Base-by-base conservation (phyloP, 495 filamentous ascomycete species). In the Tuber aestivum region DNA sequence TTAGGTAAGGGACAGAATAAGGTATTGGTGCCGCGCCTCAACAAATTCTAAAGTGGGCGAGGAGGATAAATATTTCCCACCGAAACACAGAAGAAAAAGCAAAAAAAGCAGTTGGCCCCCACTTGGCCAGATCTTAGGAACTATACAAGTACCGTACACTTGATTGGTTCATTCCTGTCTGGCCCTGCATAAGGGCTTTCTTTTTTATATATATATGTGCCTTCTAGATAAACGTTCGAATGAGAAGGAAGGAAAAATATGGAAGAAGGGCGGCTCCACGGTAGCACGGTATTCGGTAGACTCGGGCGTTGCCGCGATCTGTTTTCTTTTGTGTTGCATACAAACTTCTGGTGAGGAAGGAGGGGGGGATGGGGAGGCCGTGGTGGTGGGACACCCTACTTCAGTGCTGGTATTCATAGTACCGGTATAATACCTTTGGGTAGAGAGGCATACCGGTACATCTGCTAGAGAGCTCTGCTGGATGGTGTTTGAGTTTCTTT, bases 31-130 rank as follows among this genome's bases (percentile, higher is more conserved):
- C 75, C 45, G 23, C 71, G 37, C 70, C 77, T 79, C 77, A 79
- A 79, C 77, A 79, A 75, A 79, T 79, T 79, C 37, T 16, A 72
- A 79, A 79, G n/a, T 10, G 72, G 77, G 9, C 76, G 69, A 68
- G 50, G 4, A 70, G 48, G 45, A 56, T 41, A 74, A 71, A 41
- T 38, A 69, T 75, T 79, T 79, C 77, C 76, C 77, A 79, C 77
- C 77, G 69, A 79, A 79, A 65, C 56, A 79, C 77, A 21, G 32
- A 71, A 76, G 16, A 42, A n/a, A 45, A 42, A 41, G 23, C n/a
- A n/a, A 69, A 38, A 38, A 38, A 70, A 71, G 44, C 69, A 35
- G 48, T 70, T 77, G 72, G 70, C 45, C 41, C 71, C 37, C 38
- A 38, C 68, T 61, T 77, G 72, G 72, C 42, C 70, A 32, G 75